Evolutionary conservation across 78 protist genomes (phyloP).

Genomic region (Guillardia theta): DNA sequence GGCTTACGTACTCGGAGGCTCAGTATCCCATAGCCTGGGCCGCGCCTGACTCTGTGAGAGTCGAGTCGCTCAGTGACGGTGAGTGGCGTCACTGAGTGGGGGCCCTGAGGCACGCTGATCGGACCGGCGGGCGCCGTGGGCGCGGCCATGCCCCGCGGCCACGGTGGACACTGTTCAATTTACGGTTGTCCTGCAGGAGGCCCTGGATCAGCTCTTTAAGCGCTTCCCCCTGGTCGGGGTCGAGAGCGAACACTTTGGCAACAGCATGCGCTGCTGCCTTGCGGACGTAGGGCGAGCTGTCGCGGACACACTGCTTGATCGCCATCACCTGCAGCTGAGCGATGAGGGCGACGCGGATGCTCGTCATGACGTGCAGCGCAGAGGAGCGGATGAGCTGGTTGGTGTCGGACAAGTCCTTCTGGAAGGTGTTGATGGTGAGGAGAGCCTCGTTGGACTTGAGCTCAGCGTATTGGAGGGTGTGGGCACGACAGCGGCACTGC

Average conservation of each 20-base stretch:
- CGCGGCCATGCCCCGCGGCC: too few relatives aligned
- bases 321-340: constrained; percentile 84
- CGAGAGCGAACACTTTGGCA: constrained; percentile 77
- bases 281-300: constrained; percentile 87
- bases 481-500: too few relatives aligned
- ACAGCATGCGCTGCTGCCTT: constrained; percentile 93
- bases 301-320: constrained; percentile 75
- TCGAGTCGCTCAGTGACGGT: too few relatives aligned
- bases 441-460: constrained; percentile 86
- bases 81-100: too few relatives aligned
- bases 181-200: too few relatives aligned
- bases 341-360: constrained; percentile 83
- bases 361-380: constrained; percentile 88
- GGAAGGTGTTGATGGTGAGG: constrained; percentile 87
- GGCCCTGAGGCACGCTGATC: too few relatives aligned
- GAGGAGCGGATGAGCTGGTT: constrained; percentile 72
- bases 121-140: too few relatives aligned
- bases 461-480: constrained; percentile 94
- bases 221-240: constrained; percentile 65
- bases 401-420: constrained; percentile 64
- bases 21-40: too few relatives aligned
- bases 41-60: too few relatives aligned
- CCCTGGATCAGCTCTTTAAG: constrained; percentile 58
- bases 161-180: too few relatives aligned
- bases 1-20: too few relatives aligned